phyloP scores from a whole-genome alignment of 2,329 filamentous ascomycete genomes.

The Fusarium armeniacum region DNA sequence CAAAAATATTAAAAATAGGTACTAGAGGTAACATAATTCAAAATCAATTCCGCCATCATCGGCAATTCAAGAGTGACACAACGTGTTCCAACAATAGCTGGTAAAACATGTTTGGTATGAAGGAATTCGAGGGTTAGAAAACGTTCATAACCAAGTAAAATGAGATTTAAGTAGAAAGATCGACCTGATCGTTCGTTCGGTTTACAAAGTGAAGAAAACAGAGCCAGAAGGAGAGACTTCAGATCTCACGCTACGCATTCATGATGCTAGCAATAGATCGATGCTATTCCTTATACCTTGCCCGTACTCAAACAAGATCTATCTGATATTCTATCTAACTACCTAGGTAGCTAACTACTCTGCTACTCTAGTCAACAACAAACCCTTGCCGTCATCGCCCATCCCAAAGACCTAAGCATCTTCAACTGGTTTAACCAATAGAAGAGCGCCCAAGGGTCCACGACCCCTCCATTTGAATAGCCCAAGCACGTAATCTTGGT shows the following conservation, averaged over 20 bases:
- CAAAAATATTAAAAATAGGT: neutral
- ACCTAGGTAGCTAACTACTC: neutral
- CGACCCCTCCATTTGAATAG: slow-evolving; percentile 46
- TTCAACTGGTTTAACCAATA: slow-evolving; percentile 38
- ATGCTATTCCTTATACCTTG: no score
- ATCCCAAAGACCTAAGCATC: slow-evolving; percentile 4
- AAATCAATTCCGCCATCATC: slow-evolving; percentile 1
- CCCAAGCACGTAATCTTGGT: slow-evolving; percentile 43
- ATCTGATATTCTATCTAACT: neutral
- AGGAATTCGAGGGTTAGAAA: neutral
- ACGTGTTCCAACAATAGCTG: no score
- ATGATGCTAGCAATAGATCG: no score
- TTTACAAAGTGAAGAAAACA: neutral
- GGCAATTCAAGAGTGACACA: neutral
- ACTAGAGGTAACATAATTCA: slow-evolving; percentile 3
- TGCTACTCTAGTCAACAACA: neutral
- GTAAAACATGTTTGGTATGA: no score
- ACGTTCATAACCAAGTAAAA: neutral
- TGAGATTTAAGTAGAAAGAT: neutral
- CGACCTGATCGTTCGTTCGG: neutral
- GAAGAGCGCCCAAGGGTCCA: slow-evolving; percentile 34
- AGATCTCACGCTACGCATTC: neutral
- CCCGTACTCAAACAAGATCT: neutral
- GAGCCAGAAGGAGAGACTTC: neutral
- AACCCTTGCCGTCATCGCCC: neutral